A percentile compares a stretch with the other conserved stretches of the same genome.
These are phyloP conservation scores for Xylariaceae sp. DNA, from an alignment of 2,329 filamentous ascomycete genomes.

Conservation along the genomic window DNA sequence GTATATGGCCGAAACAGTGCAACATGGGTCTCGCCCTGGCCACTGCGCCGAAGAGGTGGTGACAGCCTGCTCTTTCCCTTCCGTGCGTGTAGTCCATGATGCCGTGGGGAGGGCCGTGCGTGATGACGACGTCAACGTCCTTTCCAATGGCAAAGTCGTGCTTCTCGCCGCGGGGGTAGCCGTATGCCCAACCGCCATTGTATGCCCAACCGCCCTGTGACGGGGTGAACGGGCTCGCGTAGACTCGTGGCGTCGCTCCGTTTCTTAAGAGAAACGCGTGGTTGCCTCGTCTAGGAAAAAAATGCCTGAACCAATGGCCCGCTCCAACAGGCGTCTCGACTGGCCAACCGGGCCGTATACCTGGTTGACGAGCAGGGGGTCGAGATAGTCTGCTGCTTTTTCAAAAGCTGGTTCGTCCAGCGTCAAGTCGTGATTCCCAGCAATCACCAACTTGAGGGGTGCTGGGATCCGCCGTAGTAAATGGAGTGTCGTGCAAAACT, in stretches of 20 bases:
- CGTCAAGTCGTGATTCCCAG: conserved; percentile 48
- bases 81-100: conserved; percentile 41
- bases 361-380: conserved; percentile 18
- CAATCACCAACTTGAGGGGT: conserved; percentile 43
- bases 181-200: no score
- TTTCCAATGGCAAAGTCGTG: conserved; percentile 34
- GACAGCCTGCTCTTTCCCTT: conserved; percentile 37
- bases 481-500: conserved; percentile 34
- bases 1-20: conserved; percentile 56
- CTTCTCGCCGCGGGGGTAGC: conserved; percentile 4
- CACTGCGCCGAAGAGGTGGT: conserved; percentile 41
- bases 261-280: conserved; percentile 44
- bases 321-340: no score
- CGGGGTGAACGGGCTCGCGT: conserved; percentile 50
- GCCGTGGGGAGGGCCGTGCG: conserved; percentile 46
- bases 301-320: no score
- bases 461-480: conserved; percentile 37
- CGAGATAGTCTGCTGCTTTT: conserved; percentile 24
- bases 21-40: conserved; percentile 38
- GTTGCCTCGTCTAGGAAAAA: conserved; percentile 46
- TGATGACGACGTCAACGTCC: conserved; percentile 44
- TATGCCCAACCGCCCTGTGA: conserved; percentile 17
- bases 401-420: conserved; percentile 33
- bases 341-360: conserved; percentile 41
- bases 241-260: conserved; percentile 44